Conservation (phyloP, 2,329 filamentous ascomycete species). For the Colletotrichum eremochloae region DNA sequence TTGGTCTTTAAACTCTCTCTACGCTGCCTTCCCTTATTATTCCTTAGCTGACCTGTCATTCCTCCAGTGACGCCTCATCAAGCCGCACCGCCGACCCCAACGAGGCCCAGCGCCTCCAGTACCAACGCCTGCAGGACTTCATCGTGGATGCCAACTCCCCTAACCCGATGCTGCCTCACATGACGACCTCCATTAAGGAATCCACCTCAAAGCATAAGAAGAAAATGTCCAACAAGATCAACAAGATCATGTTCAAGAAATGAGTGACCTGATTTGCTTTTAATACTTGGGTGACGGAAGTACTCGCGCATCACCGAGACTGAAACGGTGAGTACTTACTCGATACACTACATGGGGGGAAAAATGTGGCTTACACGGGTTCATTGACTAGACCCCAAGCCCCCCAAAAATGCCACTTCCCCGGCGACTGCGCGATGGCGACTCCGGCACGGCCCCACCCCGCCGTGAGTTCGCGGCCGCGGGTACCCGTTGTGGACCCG, state of each 20-base stretch:
- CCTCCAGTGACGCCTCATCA: not conserved
- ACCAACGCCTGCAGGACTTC: slow-evolving; percentile 2
- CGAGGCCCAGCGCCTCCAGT: not conserved
- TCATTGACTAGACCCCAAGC: not conserved
- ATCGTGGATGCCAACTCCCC: not conserved
- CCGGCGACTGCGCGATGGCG: too few relatives aligned
- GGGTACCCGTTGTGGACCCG: not conserved
- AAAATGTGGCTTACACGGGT: not conserved
- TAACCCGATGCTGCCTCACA: not conserved
- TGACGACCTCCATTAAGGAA: not conserved
- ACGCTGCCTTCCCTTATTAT: rapidly evolving
- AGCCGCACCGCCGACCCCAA: not conserved
- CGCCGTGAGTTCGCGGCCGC: not conserved
- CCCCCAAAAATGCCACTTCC: not conserved
- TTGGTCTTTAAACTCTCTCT: not conserved
- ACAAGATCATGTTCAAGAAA: slow-evolving; percentile 6
- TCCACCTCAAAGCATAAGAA: not conserved
- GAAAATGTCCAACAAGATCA: not conserved
- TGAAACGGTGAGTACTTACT: not conserved
- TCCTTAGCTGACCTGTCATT: not conserved
- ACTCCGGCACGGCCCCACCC: not conserved
- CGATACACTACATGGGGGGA: rapidly evolving
- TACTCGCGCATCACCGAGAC: not conserved
- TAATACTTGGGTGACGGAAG: not conserved
- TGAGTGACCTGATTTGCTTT: not conserved